A percentile compares a stretch with the other conserved stretches of the same genome.
phyloP scores from a whole-genome alignment of 495 filamentous ascomycete species.

The Achaetomiella virescens region DNA sequence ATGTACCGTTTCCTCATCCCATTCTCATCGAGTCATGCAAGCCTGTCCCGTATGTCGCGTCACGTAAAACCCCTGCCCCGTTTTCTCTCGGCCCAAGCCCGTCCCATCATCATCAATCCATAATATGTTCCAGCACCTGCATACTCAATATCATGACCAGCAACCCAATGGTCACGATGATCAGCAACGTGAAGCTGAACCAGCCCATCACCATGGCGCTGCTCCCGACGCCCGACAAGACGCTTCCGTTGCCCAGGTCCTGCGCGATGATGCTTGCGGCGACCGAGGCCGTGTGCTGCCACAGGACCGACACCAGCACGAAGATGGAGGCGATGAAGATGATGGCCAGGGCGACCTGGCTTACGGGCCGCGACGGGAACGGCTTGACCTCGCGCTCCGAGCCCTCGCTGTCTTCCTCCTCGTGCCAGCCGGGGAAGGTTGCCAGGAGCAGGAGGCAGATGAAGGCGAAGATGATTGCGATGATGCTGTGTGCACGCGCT shows the following conservation, averaged over 20 bases:
- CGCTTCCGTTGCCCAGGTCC: slow-evolving; percentile 90
- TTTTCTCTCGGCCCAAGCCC: background rate
- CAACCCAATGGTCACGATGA: slow-evolving; percentile 89
- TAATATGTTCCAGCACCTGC: slow-evolving; percentile 52
- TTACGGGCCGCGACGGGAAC: slow-evolving; percentile 69
- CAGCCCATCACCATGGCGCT: slow-evolving; percentile 94
- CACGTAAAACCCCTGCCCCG: background rate
- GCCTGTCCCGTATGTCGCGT: background rate
- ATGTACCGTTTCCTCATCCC: background rate
- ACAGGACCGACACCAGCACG: slow-evolving; percentile 66
- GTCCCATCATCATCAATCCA: slow-evolving; percentile 25
- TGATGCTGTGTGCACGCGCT: slow-evolving; percentile 47
- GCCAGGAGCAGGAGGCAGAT: slow-evolving; percentile 68
- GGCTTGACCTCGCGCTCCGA: slow-evolving; percentile 68
- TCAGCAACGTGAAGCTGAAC: slow-evolving; percentile 89
- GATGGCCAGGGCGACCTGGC: slow-evolving; percentile 67
- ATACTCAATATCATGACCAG: slow-evolving; percentile 95
- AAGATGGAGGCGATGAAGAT: slow-evolving; percentile 77
- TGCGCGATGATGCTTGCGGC: slow-evolving; percentile 89
- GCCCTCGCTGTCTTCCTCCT: slow-evolving; percentile 59
- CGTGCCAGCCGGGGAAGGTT: slow-evolving; percentile 78
- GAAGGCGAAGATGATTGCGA: slow-evolving; percentile 76
- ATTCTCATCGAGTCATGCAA: slow-evolving; percentile 1
- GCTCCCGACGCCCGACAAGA: slow-evolving; percentile 80
- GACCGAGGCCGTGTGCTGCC: slow-evolving; percentile 89